Evolutionary conservation across 371 early-diverging fungal species (phyloP).

Genomic region (Rhizopus sp.): DNA sequence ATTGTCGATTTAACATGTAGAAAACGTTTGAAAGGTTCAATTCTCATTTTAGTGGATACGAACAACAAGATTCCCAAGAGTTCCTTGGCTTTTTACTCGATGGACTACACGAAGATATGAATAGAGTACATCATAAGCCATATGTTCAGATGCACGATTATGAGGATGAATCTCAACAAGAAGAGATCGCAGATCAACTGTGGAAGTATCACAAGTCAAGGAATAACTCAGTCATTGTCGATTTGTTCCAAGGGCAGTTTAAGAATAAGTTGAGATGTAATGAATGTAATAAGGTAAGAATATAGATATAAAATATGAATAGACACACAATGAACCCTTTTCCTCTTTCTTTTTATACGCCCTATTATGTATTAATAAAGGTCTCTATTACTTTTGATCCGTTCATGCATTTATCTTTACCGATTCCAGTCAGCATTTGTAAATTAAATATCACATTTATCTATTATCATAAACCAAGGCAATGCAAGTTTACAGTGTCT

Average conservation of each 20-base stretch:
- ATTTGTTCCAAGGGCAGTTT: constrained; percentile 87
- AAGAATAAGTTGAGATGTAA: constrained; percentile 80
- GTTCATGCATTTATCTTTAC: constrained; percentile 57
- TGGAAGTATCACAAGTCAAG: constrained; percentile 79
- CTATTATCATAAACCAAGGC: neutral
- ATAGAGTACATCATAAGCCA: constrained; percentile 60
- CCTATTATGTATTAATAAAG: constrained; percentile 60
- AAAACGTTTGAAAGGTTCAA: constrained; percentile 65
- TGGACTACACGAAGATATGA: constrained; percentile 78
- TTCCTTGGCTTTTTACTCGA: constrained; percentile 72
- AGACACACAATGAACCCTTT: constrained; percentile 59
- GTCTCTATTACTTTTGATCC: constrained; percentile 64
- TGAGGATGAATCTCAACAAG: constrained; percentile 32
- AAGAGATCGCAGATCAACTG: constrained; percentile 48
- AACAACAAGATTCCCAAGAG: constrained; percentile 85
- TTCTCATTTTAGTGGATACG: constrained; percentile 60
- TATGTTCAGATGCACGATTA: constrained; percentile 69
- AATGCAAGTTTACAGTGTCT: constrained; percentile 15
- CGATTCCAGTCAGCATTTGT: constrained; percentile 43
- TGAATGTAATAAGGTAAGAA: constrained; percentile 68
- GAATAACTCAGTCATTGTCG: constrained; percentile 89
- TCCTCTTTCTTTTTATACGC: constrained; percentile 65
- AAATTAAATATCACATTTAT: constrained; percentile 22
- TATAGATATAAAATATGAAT: constrained; percentile 1
- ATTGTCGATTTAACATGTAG: constrained; percentile 18